Evolutionary conservation across 2,329 filamentous ascomycete genomes (phyloP).

Genomic region (Metarhizium brunneum): DNA sequence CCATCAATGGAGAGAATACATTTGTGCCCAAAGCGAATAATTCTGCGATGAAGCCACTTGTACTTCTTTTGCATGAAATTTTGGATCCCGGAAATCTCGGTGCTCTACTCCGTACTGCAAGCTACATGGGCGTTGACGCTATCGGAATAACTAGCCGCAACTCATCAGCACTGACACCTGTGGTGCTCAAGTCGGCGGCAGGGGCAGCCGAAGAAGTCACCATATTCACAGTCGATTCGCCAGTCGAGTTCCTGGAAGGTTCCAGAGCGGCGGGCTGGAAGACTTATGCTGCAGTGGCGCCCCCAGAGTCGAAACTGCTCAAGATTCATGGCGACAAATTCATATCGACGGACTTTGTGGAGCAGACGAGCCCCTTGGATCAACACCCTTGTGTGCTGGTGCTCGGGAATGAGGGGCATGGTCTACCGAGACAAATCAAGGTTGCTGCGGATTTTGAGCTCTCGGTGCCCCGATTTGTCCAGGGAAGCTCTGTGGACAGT

Average conservation of each 20-base stretch:
- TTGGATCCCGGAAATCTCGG: conserved; percentile 86
- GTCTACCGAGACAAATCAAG: conserved; percentile 55
- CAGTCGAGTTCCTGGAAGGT: conserved; percentile 58
- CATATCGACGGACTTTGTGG: conserved; percentile 40
- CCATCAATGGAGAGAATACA: conserved; percentile 58
- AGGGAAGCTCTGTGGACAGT: conserved; percentile 62
- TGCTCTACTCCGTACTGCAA: conserved; percentile 77
- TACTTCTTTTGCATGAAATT: conserved; percentile 67
- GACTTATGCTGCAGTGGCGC: conserved; percentile 65
- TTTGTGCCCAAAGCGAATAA: conserved; percentile 31
- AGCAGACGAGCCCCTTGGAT: conserved; percentile 41
- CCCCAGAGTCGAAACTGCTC: conserved; percentile 25
- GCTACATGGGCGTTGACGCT: conserved; percentile 83
- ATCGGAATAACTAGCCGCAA: conserved; percentile 67
- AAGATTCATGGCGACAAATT: conserved; percentile 30
- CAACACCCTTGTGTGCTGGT: conserved; percentile 66
- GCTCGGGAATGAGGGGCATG: conserved; percentile 73
- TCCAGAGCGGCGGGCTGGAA: conserved; percentile 70
- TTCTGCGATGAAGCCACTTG: conserved; percentile 48
- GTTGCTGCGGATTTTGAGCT: conserved; percentile 56
- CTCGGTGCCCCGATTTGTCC: conserved; percentile 52
- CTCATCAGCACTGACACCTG: conserved; percentile 64
- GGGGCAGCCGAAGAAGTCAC: conserved; percentile 77
- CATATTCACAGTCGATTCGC: conserved; percentile 59
- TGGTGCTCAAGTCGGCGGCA: conserved; percentile 78